A percentile compares a stretch with the other conserved stretches of the same genome.
phyloP scores from a whole-genome alignment of 768 basidiomycete genomes.

The Tylopilus rubrobrunneus region DNA sequence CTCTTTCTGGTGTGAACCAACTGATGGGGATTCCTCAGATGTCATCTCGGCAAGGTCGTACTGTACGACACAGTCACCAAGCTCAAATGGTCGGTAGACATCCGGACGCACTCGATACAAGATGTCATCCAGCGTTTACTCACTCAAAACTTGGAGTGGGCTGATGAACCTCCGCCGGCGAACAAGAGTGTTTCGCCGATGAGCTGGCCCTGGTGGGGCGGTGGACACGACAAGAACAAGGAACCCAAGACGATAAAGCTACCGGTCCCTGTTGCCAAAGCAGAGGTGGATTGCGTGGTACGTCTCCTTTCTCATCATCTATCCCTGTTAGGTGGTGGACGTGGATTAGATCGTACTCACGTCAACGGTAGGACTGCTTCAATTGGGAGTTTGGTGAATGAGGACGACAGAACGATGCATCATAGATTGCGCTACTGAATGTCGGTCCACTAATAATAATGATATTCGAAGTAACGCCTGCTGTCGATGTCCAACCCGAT shows the following conservation, averaged over 20 bases:
- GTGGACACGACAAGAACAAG: slow-evolving; percentile 30
- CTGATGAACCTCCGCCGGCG: slow-evolving; percentile 18
- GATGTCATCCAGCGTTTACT: slow-evolving; percentile 67
- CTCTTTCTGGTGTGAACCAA: background rate
- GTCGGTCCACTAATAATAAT: background rate
- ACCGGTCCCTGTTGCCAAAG: slow-evolving; percentile 45
- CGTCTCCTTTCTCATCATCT: slow-evolving; percentile 20
- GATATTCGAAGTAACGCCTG: background rate
- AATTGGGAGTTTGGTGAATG: slow-evolving; percentile 64
- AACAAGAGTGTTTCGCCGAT: background rate
- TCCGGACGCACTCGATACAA: slow-evolving; percentile 69
- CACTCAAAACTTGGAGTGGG: slow-evolving; percentile 52
- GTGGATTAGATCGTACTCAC: background rate
- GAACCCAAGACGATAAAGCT: slow-evolving; percentile 9
- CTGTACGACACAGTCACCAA: slow-evolving; percentile 84
- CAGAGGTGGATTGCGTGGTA: slow-evolving; percentile 66
- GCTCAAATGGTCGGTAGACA: slow-evolving; percentile 73
- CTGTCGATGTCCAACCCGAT: background rate
- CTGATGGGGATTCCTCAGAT: slow-evolving; percentile 36
- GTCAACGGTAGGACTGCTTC: slow-evolving; percentile 61
- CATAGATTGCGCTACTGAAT: background rate
- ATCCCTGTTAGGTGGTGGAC: too few relatives aligned
- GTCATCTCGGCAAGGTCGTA: slow-evolving; percentile 81
- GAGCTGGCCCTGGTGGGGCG: slow-evolving; percentile 28
- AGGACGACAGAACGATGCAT: slow-evolving; percentile 4